Evolutionary conservation across 768 basidiomycete genomes (phyloP).

Genomic region (Scleroderma bovista): DNA sequence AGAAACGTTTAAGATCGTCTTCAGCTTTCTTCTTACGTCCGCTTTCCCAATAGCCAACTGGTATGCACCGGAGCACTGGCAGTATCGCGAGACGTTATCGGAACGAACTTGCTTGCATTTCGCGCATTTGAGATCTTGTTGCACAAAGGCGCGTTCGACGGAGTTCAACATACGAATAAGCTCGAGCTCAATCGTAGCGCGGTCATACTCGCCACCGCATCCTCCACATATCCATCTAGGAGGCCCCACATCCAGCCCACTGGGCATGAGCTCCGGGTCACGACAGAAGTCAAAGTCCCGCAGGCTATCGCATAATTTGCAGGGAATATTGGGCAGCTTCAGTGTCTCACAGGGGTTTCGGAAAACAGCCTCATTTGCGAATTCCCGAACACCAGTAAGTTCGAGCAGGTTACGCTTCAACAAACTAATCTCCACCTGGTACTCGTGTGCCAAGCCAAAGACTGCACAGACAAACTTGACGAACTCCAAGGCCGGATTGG

Average conservation of each 20-base stretch:
- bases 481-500: constrained; percentile 82
- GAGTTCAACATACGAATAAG: constrained; percentile 71
- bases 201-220: constrained; percentile 86
- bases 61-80: constrained; percentile 85
- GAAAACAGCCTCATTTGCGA: constrained; percentile 79
- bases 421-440: constrained; percentile 80
- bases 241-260: constrained; percentile 40
- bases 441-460: constrained; percentile 74
- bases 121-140: constrained; percentile 85
- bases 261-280: constrained; percentile 76
- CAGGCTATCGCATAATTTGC: constrained; percentile 77
- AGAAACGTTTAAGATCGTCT: constrained; percentile 81
- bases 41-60: constrained; percentile 64
- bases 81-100: constrained; percentile 81
- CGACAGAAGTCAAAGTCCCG: constrained; percentile 95
- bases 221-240: constrained; percentile 62
- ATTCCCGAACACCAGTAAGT: constrained; percentile 80
- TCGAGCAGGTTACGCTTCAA: constrained; percentile 88
- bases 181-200: constrained; percentile 79
- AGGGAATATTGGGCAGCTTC: constrained; percentile 81
- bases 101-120: constrained; percentile 90
- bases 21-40: constrained; percentile 65
- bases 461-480: constrained; percentile 83
- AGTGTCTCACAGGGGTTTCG: constrained; percentile 89
- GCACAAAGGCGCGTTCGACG: constrained; percentile 69